A percentile compares a stretch with the other conserved stretches of the same genome.
These are phyloP conservation scores for Xylariaceae sp. DNA, from an alignment of 2,329 filamentous ascomycete genomes.

Conservation along the genomic window DNA sequence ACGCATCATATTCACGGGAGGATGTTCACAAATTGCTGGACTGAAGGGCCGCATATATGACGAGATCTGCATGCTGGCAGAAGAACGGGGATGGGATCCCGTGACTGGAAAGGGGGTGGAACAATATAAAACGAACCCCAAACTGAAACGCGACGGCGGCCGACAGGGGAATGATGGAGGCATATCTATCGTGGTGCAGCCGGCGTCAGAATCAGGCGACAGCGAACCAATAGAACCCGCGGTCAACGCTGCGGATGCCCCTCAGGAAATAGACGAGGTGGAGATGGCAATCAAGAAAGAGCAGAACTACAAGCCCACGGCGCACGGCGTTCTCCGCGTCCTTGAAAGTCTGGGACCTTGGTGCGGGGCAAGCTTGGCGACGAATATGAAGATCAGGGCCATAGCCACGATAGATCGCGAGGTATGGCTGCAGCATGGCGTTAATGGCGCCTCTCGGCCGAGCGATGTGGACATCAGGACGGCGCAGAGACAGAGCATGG, in stretches of 20 bases:
- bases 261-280: constrained; percentile 51
- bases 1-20: constrained; percentile 80
- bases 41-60: constrained; percentile 70
- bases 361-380: constrained; percentile 66
- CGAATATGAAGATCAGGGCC: constrained; percentile 62
- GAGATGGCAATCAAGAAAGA: constrained; percentile 50
- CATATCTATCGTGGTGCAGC: constrained; percentile 20
- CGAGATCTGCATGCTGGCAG: constrained; percentile 64
- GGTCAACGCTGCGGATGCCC: constrained; percentile 39
- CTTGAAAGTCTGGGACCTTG: constrained; percentile 68
- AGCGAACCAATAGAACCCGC: constrained; percentile 32
- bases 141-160: constrained; percentile 34
- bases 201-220: constrained; percentile 20
- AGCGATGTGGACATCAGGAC: constrained; percentile 55
- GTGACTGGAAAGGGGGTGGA: constrained; percentile 66
- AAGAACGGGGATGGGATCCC: constrained; percentile 68
- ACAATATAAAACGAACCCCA: constrained; percentile 43
- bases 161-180: constrained; percentile 24
- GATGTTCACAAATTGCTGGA: constrained; percentile 72
- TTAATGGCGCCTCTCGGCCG: constrained; percentile 54
- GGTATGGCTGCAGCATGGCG: constrained; percentile 62
- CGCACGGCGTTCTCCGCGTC: constrained; percentile 58
- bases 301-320: constrained; percentile 35
- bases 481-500: constrained; percentile 58
- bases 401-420: constrained; percentile 68